Evolutionary conservation across 2,329 filamentous ascomycete species (phyloP).

Genomic region (Aspergillus brunneoviolaceus): DNA sequence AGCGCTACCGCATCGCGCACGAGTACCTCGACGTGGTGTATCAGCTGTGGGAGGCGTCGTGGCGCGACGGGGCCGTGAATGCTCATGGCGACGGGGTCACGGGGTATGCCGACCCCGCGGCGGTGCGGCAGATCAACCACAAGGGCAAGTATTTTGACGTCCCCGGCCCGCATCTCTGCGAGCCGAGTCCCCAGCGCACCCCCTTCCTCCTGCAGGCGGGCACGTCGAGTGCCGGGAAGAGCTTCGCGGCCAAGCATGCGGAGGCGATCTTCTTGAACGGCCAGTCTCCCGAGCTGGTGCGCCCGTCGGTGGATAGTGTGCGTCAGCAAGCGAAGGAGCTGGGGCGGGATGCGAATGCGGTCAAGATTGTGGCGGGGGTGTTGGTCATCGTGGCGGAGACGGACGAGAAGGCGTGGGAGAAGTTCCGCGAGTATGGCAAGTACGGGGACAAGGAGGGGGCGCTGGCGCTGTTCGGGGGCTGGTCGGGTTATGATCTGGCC

Average conservation of each 20-base stretch:
- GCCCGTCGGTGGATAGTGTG: conserved; percentile 44
- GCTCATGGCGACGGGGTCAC: background rate
- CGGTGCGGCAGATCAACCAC: conserved; percentile 41
- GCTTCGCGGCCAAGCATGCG: conserved; percentile 46
- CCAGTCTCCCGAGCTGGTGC: conserved; percentile 44
- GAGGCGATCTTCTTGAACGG: conserved; percentile 51
- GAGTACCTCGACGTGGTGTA: conserved; percentile 50
- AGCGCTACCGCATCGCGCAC: conserved; percentile 50
- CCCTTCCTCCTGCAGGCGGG: conserved; percentile 52
- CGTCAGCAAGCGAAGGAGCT: conserved; percentile 38
- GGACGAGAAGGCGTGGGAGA: conserved; percentile 45
- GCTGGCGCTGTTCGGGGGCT: conserved; percentile 48
- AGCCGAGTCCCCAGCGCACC: conserved; percentile 49
- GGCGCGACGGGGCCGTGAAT: conserved; percentile 45
- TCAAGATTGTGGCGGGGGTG: conserved; percentile 49
- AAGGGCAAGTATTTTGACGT: conserved; percentile 45
- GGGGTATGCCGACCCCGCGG: conserved; percentile 36
- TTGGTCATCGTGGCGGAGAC: conserved; percentile 47
- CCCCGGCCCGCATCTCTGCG: conserved; percentile 45
- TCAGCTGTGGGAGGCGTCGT: conserved; percentile 55
- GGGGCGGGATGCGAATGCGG: conserved; percentile 40
- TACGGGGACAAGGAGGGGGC: conserved; percentile 49
- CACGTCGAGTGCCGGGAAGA: conserved; percentile 47
- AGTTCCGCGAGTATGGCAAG: conserved; percentile 43
- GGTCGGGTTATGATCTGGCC: conserved; percentile 48